Evolutionary conservation across 2,329 filamentous ascomycete species (phyloP).

Genomic region (Paraconiothyrium sp.): DNA sequence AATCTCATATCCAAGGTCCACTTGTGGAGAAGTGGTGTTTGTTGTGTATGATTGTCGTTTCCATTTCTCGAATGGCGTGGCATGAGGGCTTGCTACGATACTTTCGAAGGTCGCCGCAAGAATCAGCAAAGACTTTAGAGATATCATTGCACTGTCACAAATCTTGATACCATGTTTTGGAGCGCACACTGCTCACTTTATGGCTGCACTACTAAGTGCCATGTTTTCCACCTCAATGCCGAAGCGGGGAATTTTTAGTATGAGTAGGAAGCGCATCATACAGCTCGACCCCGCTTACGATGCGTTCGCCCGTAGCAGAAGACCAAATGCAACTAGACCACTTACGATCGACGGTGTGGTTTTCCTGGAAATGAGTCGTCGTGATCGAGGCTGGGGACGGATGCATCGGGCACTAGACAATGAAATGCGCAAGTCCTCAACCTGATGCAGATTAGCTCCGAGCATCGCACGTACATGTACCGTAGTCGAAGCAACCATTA

Average conservation of each 20-base stretch:
- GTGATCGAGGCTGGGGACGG: neutral
- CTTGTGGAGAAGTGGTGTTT: conserved; percentile 17
- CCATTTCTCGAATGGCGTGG: conserved; percentile 17
- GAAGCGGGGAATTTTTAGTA: neutral
- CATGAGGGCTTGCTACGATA: conserved; percentile 12
- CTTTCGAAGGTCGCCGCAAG: neutral
- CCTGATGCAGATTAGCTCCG: neutral
- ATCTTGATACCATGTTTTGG: too few relatives aligned
- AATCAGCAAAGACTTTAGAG: conserved; percentile 3
- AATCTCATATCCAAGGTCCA: conserved; percentile 36
- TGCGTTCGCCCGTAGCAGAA: neutral
- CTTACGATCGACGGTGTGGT: neutral
- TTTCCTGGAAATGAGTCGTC: neutral
- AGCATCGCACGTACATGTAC: neutral
- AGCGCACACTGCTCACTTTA: neutral
- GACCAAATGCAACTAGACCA: neutral
- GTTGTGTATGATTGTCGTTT: conserved; percentile 14
- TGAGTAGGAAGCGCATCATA: conserved; percentile 7
- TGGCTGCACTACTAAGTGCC: neutral
- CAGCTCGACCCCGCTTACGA: neutral
- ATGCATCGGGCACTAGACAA: neutral
- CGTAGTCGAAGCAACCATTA: neutral
- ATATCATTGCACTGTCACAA: conserved; percentile 1
- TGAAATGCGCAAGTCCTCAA: neutral
- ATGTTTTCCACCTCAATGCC: neutral